Conservation (phyloP, 2,329 filamentous ascomycete species). For the Polytolypa hystricis region DNA sequence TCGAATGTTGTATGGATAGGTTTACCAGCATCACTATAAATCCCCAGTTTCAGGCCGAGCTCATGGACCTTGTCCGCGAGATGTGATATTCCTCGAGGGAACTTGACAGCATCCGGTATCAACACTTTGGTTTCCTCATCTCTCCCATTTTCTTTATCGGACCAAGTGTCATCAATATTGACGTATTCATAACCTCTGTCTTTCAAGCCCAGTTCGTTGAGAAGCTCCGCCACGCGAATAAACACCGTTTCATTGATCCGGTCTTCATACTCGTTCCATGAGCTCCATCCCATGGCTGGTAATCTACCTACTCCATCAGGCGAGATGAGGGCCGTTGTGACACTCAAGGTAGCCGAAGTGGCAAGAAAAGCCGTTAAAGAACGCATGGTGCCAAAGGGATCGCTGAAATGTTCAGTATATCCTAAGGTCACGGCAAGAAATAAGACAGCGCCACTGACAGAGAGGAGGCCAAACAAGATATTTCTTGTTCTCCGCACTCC, state of each 20-base stretch:
- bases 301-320: slow-evolving; percentile 5
- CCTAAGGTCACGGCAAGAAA: background rate
- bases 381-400: background rate
- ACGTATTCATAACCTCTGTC: slow-evolving; percentile 22
- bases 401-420: background rate
- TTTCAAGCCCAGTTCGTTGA: slow-evolving; percentile 17
- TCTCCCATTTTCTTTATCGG: slow-evolving; percentile 14
- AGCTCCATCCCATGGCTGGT: slow-evolving; percentile 34
- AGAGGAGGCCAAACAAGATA: background rate
- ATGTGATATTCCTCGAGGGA: slow-evolving; percentile 44
- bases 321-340: background rate
- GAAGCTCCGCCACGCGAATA: background rate
- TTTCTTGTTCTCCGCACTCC: background rate
- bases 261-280: slow-evolving; percentile 7
- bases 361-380: background rate
- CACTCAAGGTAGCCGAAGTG: background rate
- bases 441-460: background rate
- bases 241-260: slow-evolving; percentile 5
- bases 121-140: slow-evolving; percentile 15
- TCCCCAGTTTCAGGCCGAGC: slow-evolving; percentile 47
- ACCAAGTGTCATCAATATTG: slow-evolving; percentile 29
- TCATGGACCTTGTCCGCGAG: slow-evolving; percentile 41
- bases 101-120: slow-evolving; percentile 34
- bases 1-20: background rate
- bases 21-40: slow-evolving; percentile 34